Evolutionary conservation across 1,284 basidiomycete species (phyloP).

Genomic region (Vanrija sp.): DNA sequence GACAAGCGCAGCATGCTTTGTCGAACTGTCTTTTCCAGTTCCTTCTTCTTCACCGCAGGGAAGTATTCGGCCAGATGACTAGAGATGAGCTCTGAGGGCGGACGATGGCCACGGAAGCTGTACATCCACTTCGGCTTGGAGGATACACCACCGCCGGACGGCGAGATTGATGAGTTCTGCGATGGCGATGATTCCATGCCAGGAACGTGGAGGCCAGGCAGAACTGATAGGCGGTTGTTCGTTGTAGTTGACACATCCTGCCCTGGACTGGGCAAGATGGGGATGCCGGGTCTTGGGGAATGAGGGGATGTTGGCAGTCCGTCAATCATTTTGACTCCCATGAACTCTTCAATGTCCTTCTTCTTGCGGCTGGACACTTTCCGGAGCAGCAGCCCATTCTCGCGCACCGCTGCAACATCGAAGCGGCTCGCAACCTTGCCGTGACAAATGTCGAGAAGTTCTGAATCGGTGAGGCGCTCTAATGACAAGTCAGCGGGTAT

Average conservation of each 20-base stretch:
- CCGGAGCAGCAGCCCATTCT: conserved; percentile 75
- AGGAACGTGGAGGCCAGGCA: conserved; percentile 82
- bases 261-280: too few species aligned
- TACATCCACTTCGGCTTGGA: conserved; percentile 59
- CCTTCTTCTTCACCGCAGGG: conserved; percentile 85
- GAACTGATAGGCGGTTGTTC: conserved; percentile 85
- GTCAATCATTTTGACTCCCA: conserved; percentile 53
- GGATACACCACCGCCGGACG: conserved; percentile 42
- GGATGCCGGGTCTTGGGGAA: conserved; percentile 25
- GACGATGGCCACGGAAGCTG: conserved; percentile 97
- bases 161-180: conserved; percentile 33
- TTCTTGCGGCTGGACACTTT: conserved; percentile 51
- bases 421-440: conserved; percentile 43
- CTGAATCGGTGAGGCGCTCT: conserved; percentile 77
- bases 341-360: conserved; percentile 55
- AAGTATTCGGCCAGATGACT: conserved; percentile 96
- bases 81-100: conserved; percentile 93
- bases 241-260: conserved; percentile 42
- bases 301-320: conserved; percentile 52
- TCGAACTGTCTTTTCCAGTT: conserved; percentile 71
- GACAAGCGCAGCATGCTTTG: conserved; percentile 68
- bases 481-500: conserved; percentile 55
- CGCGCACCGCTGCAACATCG: conserved; percentile 51
- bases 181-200: conserved; percentile 60
- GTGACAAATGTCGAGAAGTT: conserved; percentile 80